Base-by-base conservation (phyloP, 2,329 filamentous ascomycete genomes). In the Aspergillus intermedius region DNA sequence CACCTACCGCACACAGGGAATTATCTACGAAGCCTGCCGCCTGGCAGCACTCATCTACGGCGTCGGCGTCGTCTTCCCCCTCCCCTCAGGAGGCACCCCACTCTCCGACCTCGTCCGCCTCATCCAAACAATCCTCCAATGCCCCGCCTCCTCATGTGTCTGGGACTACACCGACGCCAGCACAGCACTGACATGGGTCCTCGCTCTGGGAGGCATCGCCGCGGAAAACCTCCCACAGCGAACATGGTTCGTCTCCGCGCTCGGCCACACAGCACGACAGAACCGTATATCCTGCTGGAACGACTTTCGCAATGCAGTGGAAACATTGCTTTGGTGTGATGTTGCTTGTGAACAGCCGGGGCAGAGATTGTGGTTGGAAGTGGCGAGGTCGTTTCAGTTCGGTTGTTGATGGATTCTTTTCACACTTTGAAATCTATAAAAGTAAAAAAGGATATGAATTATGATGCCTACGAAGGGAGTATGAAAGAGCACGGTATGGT, bases 121-220 rank as follows among this genome's bases (percentile, higher is more conserved):
- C 30, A 50, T 71, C 10, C 56, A 59, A 15, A 45, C 48, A 2
- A 51, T 60, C 7, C 53, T 73, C 5, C 37, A 56, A 5, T 47
- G 58, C 12, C 53, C 60, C 2, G 49, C 53, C 3, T 46, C 61
- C 1, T 50, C 54, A 0, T 39, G 42, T 1, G 44, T 60, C 6
- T 71, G 66, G 67, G 50, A 54, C 1, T 54, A 58, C 5, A 54
- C 57, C 2, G 47, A 58, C 6, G 58, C 57, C 6, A 55, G 54
- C n/a, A 37, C 55, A n/a, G 45, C 49, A 5, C 54, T 72, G 2
- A 48, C 71, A 12, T 73, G 70, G 70, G 54, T 64, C 3, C 52
- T 70, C 5, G 58, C 59, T 0, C 57, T 73, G 7, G 69, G 68
- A 3, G 68, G 66, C 3, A 70, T 73, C 19, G 67, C 69, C 2